Conservation (phyloP, 2,329 filamentous ascomycete genomes). For the Fusarium irregulare region DNA sequence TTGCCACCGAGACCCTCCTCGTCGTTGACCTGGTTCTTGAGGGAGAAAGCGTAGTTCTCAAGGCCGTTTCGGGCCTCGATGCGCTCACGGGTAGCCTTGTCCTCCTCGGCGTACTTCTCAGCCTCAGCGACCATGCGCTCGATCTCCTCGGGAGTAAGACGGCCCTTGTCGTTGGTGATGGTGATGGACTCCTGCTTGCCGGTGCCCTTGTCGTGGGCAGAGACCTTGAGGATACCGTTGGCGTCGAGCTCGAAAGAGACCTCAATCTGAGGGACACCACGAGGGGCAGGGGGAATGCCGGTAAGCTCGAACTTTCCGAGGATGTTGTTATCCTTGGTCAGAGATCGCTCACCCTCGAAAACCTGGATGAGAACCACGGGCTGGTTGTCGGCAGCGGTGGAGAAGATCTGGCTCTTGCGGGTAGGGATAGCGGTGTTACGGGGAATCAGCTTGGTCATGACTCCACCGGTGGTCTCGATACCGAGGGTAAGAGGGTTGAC, state of each 20-base stretch:
- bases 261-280: conserved; percentile 97
- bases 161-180: conserved; percentile 99
- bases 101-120: conserved; percentile 98
- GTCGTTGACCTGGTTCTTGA: conserved; percentile 99
- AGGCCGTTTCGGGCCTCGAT: conserved; percentile 96
- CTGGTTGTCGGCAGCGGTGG: conserved; percentile 96
- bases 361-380: conserved; percentile 95
- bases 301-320: conserved; percentile 99
- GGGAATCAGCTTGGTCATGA: conserved; percentile 97
- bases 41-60: conserved; percentile 98
- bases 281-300: conserved; percentile 92
- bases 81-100: conserved; percentile 97
- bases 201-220: conserved; percentile 96
- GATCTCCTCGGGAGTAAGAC: conserved; percentile 95
- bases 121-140: conserved; percentile 99
- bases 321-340: conserved; percentile 97
- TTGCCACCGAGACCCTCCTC: conserved; percentile 97
- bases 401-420: conserved; percentile 98
- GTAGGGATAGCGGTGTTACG: conserved; percentile 95
- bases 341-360: conserved; percentile 90
- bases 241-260: conserved; percentile 97
- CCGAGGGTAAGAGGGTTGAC: conserved; percentile 96
- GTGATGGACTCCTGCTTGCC: conserved; percentile 98
- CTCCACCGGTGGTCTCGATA: conserved; percentile 97
- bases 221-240: conserved; percentile 98